Evolutionary conservation across 371 early-diverging fungal genomes (phyloP).

Genomic region (Caulochytrium protostelioides): DNA sequence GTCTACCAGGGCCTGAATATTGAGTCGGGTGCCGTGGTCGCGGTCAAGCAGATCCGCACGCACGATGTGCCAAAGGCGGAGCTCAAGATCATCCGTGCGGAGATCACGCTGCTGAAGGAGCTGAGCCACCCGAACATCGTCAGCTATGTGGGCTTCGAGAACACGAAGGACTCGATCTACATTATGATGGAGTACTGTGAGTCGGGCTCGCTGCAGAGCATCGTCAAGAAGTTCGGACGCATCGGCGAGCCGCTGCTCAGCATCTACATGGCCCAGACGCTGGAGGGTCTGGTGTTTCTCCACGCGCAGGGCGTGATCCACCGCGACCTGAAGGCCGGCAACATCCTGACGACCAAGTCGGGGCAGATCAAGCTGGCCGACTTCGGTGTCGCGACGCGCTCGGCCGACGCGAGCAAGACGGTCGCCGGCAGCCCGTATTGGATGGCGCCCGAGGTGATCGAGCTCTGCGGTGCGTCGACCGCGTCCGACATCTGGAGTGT

Average conservation of each 20-base stretch:
- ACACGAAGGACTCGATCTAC: constrained; percentile 43
- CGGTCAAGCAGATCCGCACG: constrained; percentile 54
- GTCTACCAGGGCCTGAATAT: constrained; percentile 59
- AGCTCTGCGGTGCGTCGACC: constrained; percentile 47
- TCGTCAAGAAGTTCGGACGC: constrained; percentile 70
- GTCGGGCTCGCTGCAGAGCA: constrained; percentile 75
- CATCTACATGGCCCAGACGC: constrained; percentile 69
- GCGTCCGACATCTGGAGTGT: constrained; percentile 64
- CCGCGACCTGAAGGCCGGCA: constrained; percentile 89
- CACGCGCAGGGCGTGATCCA: constrained; percentile 83
- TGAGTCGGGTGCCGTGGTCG: constrained; percentile 64
- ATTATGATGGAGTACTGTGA: constrained; percentile 87
- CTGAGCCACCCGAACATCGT: constrained; percentile 65
- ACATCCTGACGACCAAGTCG: constrained; percentile 78
- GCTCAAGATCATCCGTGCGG: constrained; percentile 33
- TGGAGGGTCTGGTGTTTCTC: constrained; percentile 69
- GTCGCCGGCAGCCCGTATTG: constrained; percentile 83
- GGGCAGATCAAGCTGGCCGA: constrained; percentile 88
- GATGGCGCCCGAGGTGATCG: constrained; percentile 96
- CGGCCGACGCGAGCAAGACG: constrained; percentile 9
- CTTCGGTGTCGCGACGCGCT: constrained; percentile 61
- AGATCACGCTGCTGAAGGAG: constrained; percentile 41
- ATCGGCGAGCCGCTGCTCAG: constrained; percentile 84
- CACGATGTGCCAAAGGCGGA: constrained; percentile 30
- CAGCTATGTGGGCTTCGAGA: constrained; percentile 61